Evolutionary conservation across 805 yeast genomes (phyloP).

Genomic region (Metschnikowia matae): DNA sequence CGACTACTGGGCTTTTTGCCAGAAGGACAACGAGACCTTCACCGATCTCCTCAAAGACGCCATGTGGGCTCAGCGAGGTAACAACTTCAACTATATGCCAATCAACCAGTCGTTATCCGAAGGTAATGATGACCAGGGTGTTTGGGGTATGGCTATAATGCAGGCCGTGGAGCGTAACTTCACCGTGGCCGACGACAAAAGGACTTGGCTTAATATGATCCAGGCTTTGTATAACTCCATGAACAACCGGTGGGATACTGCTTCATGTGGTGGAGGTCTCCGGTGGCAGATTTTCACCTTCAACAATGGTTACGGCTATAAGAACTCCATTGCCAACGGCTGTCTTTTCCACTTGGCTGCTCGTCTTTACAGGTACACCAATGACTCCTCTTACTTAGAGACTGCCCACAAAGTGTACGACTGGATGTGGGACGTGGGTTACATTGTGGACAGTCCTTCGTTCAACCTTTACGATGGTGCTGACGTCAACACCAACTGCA

Average conservation of each 20-base stretch:
- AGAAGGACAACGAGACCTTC: slow-evolving; percentile 29
- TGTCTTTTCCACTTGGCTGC: slow-evolving; percentile 44
- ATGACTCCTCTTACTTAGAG: slow-evolving; percentile 36
- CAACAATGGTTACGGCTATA: slow-evolving; percentile 45
- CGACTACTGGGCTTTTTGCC: slow-evolving; percentile 39
- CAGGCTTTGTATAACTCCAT: slow-evolving; percentile 44
- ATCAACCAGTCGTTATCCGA: slow-evolving; percentile 45
- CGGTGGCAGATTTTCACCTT: slow-evolving; percentile 49
- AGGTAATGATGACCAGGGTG: slow-evolving; percentile 52
- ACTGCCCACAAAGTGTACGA: slow-evolving; percentile 43
- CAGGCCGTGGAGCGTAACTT: slow-evolving; percentile 45
- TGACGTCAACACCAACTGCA: slow-evolving; percentile 38
- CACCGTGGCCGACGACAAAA: slow-evolving; percentile 27
- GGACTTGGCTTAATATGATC: slow-evolving; percentile 36
- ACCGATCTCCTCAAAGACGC: slow-evolving; percentile 30
- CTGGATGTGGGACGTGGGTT: slow-evolving; percentile 37
- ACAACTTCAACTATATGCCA: slow-evolving; percentile 39
- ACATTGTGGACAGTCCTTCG: slow-evolving; percentile 18
- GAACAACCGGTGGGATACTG: slow-evolving; percentile 42
- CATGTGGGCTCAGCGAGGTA: slow-evolving; percentile 44
- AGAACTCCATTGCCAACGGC: slow-evolving; percentile 44
- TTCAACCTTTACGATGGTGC: slow-evolving; percentile 57
- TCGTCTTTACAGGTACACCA: slow-evolving; percentile 40
- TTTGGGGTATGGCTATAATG: slow-evolving; percentile 48
- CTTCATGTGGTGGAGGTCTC: slow-evolving; percentile 39